Evolutionary conservation across 352 stramenopile genomes (phyloP), one percentile per base, ranked within the genome.

Genomic region (Peronospora belbahrii): DNA sequence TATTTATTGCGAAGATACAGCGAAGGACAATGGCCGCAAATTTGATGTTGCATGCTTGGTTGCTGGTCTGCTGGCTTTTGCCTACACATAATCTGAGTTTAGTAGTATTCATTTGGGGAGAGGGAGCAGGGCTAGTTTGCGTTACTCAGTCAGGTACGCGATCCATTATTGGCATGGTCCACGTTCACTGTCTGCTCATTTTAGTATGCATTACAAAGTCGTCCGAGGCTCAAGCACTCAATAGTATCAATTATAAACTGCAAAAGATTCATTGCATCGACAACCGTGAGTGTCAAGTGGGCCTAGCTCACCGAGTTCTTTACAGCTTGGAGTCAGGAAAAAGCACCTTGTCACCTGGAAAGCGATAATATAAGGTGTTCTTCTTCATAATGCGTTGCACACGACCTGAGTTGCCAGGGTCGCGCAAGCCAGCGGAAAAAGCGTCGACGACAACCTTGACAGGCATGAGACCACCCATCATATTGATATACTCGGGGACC

Each of bases 271-370:
- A 64, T 37, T 18, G 5, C 32, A 19, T n/a, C 30, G 46, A n/a
- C 42, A 52, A 27, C 32, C 44, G 1, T 1, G 9, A 27, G 9
- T 10, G 23, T 28, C 24, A 2, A 52, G 19, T 45, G 14, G n/a
- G 24, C 30, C 34, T 10, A 14, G 45, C 25, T 30, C 28, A 38
- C 14, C 25, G 11, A 5, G n/a, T 25, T 30, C 39, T 55, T 54
- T 55, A 81, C 32, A 84, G 48, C 62, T 85, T 87, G 30, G 75
- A 80, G 45, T 80, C 62, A 1, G 72, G 70, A 62, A 83, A 88
- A 25, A 85, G 46, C 15, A 35, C n/a, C 61, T 85, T 83, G 71
- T 85, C 76, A n/a, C 74, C 74, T 2, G 71, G 56, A 42, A 85
- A 88, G 36, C 58, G 69, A 57, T 79, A 76, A 62, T 85, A 85